phyloP scores from a whole-genome alignment of 768 basidiomycete species.

The Psilocybe cyanescens region DNA sequence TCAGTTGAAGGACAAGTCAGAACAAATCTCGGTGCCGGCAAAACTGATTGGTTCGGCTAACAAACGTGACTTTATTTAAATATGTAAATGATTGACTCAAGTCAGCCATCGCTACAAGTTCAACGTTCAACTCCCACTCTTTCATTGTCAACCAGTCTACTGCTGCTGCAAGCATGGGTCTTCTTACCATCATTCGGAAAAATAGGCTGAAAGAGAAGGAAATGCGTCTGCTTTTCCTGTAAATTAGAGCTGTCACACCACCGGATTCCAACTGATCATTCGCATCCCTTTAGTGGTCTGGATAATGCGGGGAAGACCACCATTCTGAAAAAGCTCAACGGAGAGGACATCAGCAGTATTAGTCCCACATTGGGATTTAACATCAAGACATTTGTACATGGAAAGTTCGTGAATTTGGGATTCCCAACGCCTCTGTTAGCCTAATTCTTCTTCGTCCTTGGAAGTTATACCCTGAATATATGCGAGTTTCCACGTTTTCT shows the following conservation, averaged over 20 bases:
- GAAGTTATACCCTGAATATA: slow-evolving; percentile 79
- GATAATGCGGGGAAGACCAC: slow-evolving; percentile 99
- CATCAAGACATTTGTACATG: slow-evolving; percentile 94
- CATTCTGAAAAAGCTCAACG: slow-evolving; percentile 92
- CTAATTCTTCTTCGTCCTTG: slow-evolving; percentile 20
- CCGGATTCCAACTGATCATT: slow-evolving; percentile 11
- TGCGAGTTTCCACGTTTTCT: slow-evolving; percentile 48
- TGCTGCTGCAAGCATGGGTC: slow-evolving; percentile 62
- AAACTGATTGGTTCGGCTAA: background rate
- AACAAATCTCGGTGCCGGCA: slow-evolving; percentile 7
- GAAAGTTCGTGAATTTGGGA: slow-evolving; percentile 64
- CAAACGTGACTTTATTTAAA: slow-evolving; percentile 4
- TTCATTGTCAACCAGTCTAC: background rate
- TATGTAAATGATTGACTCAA: background rate
- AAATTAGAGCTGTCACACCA: slow-evolving; percentile 10
- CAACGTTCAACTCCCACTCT: background rate
- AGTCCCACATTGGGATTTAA: slow-evolving; percentile 98
- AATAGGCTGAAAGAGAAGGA: slow-evolving; percentile 94
- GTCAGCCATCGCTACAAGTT: too few species aligned
- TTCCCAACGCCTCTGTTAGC: slow-evolving; percentile 18
- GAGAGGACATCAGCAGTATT: slow-evolving; percentile 86
- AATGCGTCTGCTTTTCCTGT: slow-evolving; percentile 96
- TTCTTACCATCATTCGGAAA: slow-evolving; percentile 96
- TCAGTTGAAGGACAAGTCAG: background rate
- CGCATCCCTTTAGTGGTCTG: slow-evolving; percentile 66